Base-by-base conservation (phyloP, 257 asterid genomes). In the Parsonsia alboflavescens region DNA sequence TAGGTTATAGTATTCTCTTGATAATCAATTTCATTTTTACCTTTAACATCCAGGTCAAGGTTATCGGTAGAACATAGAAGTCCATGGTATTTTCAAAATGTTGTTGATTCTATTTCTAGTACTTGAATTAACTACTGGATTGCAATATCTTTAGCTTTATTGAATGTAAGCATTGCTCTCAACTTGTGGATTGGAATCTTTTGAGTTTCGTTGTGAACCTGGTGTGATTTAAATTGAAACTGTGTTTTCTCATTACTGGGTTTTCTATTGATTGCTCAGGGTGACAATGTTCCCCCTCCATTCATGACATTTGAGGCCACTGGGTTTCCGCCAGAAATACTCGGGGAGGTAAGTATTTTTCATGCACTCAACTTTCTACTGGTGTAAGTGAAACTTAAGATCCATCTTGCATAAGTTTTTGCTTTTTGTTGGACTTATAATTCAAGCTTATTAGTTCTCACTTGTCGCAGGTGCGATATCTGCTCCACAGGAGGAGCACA, bases 391-490 rank as follows among this genome's bases (percentile, higher is more conserved):
- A 52, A 28, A 76, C 57, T 28, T 77, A 56, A 73, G 26, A 22
- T 71, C 76, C 72, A 9, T 54, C 36, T 53, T 64, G 73, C 73
- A 56, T 68, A 61, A 72, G 76, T 72, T 44, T 78, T 82, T 66
- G 26, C 63, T 86, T 64, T 73, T 59, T 68, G 61, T 75, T 67
- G 86, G 82, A 79, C 54, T 83, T 45, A 66, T 78, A 71, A 82
- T 82, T 85, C 84, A 77, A 85, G 90, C 96, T 95, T 86, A 88
- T 92, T 74, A 82, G 82, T 87, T 90, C 71, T 90, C 86, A 84
- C 92, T 92, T 92, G 92, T 90, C 97, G 98, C 97, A 91, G 97
- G 96, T 93, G 98, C 98, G 98, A 93, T 93, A 93, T 93, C 93
- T 93, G 98, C 98, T 93, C 98, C 98, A 72, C 86, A 82, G 96